Base-by-base conservation (phyloP, 306 rosid species). In the Pueraria montana region DNA sequence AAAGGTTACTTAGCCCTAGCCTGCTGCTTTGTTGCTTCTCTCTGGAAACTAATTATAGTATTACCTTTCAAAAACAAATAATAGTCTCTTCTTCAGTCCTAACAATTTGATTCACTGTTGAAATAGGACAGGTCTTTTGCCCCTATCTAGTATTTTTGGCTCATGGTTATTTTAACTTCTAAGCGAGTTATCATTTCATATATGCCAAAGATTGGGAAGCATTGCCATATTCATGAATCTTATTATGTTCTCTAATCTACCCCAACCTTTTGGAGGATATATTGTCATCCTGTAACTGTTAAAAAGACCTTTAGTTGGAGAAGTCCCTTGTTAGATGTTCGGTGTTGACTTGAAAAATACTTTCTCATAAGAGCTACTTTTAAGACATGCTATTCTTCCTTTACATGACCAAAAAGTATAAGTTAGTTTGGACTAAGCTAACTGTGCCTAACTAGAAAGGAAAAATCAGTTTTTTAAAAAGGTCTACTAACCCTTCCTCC, bases 91-190 rank as follows among this genome's bases (percentile, higher is more conserved):
- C 49, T 45, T 21, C 7, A 1, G 64, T 73, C 55, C 10, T 13
- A 30, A 27, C 45, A 6, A 46, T 62, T 67, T 67, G 53, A 69
- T 76, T 82, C 36, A 62, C 42, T 20, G 66, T 10, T 81, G 74
- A 62, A 32, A 48, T 20, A 72, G 52, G 53, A 80, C 2, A 16
- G 32, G 6, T 77, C 45, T 76, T 10, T 76, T 63, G 45, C 71
- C n/a, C 32, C 71, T 61, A n/a, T 76, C 45, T 50, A 17, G 18
- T 61, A 10, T 34, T 48, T 30, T 80, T 30, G 8, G 46, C 36
- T 80, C 67, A 20, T 36, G 23, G 18, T 23, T 67, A 32, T 79
- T 52, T 53, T 63, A 63, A 32, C 23, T 32, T 30, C 11, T 56
- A 59, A 20, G 65, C 1, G 43, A 63, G 70, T 43, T 62, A 0